These are phyloP conservation scores for Sugiyamaella marilandica DNA, from an alignment of 805 yeast genomes.

Conservation along the genomic window DNA sequence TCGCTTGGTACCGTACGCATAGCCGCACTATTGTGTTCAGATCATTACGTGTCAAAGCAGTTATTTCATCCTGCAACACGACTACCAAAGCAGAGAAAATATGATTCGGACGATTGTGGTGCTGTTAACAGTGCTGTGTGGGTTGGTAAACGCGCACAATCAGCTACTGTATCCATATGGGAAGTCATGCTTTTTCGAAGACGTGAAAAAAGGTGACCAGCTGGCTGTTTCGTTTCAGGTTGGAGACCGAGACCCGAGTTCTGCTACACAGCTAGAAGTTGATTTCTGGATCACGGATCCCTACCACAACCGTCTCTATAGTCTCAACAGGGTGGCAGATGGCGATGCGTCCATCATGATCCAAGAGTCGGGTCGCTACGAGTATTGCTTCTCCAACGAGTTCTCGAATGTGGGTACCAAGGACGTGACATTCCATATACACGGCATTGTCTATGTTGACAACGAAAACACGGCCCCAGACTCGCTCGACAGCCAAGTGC, in stretches of 20 bases:
- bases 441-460: conserved; percentile 85
- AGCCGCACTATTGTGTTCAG: no score
- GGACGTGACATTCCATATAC: conserved; percentile 93
- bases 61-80: no score
- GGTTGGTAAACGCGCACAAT: conserved; percentile 56
- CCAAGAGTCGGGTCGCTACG: conserved; percentile 62
- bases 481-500: conserved; percentile 78
- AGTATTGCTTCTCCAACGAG: conserved; percentile 91
- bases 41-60: no score
- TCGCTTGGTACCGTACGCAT: no score
- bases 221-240: conserved; percentile 87
- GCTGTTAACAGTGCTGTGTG: neutral
- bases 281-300: conserved; percentile 61
- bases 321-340: conserved; percentile 59
- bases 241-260: conserved; percentile 67
- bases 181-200: conserved; percentile 83
- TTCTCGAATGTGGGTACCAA: conserved; percentile 64
- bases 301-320: conserved; percentile 46
- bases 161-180: conserved; percentile 79
- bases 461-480: conserved; percentile 69
- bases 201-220: conserved; percentile 76
- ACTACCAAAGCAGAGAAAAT: no score
- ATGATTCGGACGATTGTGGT: neutral
- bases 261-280: conserved; percentile 34
- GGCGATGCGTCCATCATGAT: conserved; percentile 75